Percentiles rank a stretch among this genome's conserved stretches.
These are phyloP conservation scores for Narthecium ossifragum DNA, from an alignment of 106 monocot genomes.

Conservation along the genomic window DNA sequence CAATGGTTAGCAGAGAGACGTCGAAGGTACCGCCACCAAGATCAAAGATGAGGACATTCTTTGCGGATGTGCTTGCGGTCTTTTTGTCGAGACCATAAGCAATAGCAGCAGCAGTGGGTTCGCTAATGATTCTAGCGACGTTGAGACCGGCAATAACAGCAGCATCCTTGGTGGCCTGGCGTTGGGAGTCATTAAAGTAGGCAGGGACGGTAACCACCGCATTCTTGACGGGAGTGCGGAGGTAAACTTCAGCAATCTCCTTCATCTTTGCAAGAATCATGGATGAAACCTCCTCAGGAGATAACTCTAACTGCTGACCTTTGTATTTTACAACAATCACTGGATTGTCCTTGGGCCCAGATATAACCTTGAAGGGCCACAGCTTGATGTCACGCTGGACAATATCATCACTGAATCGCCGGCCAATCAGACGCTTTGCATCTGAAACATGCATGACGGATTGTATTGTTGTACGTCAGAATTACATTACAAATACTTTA, in stretches of 20 bases:
- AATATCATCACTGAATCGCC: conserved; percentile 15
- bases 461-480: too few species aligned
- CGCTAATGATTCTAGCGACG: conserved; percentile 31
- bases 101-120: too few species aligned
- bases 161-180: conserved; percentile 40
- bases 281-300: conserved; percentile 34
- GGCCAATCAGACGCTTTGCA: conserved; percentile 27
- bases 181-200: conserved; percentile 28
- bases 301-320: conserved; percentile 30
- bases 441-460: too few species aligned
- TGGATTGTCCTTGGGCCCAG: conserved; percentile 34
- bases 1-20: conserved; percentile 45
- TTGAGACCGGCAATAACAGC: conserved; percentile 39
- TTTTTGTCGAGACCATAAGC: conserved; percentile 58
- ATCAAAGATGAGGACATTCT: too few species aligned
- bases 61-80: conserved; percentile 29
- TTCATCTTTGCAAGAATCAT: conserved; percentile 35
- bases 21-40: too few species aligned
- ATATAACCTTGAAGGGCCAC: conserved; percentile 38
- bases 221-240: conserved; percentile 26
- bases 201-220: conserved; percentile 40
- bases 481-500: too few species aligned
- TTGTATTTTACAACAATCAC: conserved; percentile 34
- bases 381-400: conserved; percentile 31
- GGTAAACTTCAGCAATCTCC: conserved; percentile 32